phyloP scores from a whole-genome alignment of 345 rosid species.

The Citrus inodora region DNA sequence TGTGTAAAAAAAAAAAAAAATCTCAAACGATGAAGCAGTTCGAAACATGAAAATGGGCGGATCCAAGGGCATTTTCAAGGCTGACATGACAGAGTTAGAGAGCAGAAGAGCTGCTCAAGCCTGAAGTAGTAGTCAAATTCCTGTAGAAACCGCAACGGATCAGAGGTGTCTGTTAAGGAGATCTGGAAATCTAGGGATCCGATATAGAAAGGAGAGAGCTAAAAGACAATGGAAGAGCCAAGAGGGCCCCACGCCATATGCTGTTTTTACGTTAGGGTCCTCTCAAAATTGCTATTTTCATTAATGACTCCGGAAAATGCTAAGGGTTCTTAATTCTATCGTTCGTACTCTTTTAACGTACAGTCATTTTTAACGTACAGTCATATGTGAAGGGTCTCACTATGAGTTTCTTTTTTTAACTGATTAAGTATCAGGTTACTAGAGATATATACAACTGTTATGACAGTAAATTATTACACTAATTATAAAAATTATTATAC shows the following conservation, averaged over 20 bases:
- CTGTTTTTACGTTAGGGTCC: too few species aligned
- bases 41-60: neutral
- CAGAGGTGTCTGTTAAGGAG: neutral
- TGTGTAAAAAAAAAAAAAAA: too few species aligned
- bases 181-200: neutral
- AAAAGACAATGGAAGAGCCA: neutral
- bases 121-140: neutral
- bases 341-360: neutral
- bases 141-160: neutral
- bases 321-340: too few species aligned
- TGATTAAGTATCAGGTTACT: fast-evolving
- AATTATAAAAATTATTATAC: too few species aligned
- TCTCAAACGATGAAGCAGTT: neutral
- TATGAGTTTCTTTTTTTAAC: too few species aligned
- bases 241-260: neutral
- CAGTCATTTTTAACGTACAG: neutral
- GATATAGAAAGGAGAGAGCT: too few species aligned
- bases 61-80: neutral
- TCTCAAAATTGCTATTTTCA: too few species aligned
- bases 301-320: too few species aligned
- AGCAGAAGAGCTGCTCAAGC: neutral
- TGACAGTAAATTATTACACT: fast-evolving
- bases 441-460: fast-evolving
- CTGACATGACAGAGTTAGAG: neutral
- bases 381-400: neutral